Evolutionary conservation across 2,329 filamentous ascomycete species (phyloP).

Genomic region (Teratosphaeria pseudoeucalypti): DNA sequence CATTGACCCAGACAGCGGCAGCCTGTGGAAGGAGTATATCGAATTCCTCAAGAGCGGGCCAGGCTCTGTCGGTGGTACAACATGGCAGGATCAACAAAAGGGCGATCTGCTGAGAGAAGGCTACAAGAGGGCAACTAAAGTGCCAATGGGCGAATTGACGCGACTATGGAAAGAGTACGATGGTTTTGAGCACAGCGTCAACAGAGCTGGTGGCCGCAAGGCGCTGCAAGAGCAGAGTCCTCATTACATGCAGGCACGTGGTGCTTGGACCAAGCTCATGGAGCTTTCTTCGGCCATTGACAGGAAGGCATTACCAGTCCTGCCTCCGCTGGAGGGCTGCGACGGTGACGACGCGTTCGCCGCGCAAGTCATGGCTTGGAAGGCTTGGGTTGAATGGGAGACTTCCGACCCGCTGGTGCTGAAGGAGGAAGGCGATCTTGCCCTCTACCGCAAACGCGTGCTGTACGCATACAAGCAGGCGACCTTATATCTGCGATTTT

Average conservation of each 20-base stretch:
- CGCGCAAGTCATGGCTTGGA: slow-evolving; percentile 81
- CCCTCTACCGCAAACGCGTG: slow-evolving; percentile 65
- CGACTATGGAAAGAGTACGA: slow-evolving; percentile 96
- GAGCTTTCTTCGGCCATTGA: slow-evolving; percentile 70
- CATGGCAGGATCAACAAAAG: slow-evolving; percentile 97
- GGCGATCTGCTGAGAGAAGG: slow-evolving; percentile 88
- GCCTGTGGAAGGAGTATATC: slow-evolving; percentile 90
- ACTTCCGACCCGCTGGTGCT: slow-evolving; percentile 81
- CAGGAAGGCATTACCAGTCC: slow-evolving; percentile 65
- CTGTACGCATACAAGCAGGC: slow-evolving; percentile 90
- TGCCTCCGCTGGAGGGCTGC: slow-evolving; percentile 77
- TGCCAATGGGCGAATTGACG: slow-evolving; percentile 62
- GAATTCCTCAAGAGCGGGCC: slow-evolving; percentile 84
- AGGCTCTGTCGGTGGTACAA: slow-evolving; percentile 64
- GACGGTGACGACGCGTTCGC: slow-evolving; percentile 77
- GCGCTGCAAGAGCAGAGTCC: slow-evolving; percentile 88
- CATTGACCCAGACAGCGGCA: slow-evolving; percentile 79
- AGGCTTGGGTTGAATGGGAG: slow-evolving; percentile 90
- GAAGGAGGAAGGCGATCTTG: slow-evolving; percentile 61
- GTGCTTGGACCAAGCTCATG: slow-evolving; percentile 79
- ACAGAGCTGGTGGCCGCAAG: slow-evolving; percentile 89
- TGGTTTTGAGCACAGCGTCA: slow-evolving; percentile 85
- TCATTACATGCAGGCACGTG: slow-evolving; percentile 91
- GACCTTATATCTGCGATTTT: slow-evolving; percentile 84
- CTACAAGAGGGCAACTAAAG: slow-evolving; percentile 79